Evolutionary conservation across 257 asterid species (phyloP).

Genomic region (Haberlea rhodopensis): DNA sequence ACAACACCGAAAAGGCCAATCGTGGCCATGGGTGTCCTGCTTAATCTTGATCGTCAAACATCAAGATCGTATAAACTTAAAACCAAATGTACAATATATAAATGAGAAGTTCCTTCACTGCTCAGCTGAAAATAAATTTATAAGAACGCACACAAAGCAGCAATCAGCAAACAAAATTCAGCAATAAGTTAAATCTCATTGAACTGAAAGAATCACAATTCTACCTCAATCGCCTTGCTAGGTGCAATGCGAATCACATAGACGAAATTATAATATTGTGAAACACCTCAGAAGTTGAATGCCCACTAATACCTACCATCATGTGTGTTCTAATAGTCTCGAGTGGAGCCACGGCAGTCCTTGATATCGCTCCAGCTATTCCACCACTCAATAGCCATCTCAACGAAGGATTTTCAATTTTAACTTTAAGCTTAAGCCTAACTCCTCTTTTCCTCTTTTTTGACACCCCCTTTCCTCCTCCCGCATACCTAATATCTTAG

Average conservation of each 20-base stretch:
- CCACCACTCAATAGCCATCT: conserved; percentile 55
- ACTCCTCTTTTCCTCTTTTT: conserved; percentile 33
- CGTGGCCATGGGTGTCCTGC: too few species aligned
- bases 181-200: background rate
- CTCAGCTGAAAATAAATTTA: background rate
- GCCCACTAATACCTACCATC: conserved; percentile 53
- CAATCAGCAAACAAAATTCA: background rate
- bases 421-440: conserved; percentile 33
- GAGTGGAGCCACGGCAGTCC: conserved; percentile 48
- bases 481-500: conserved; percentile 29
- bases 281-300: conserved; percentile 41
- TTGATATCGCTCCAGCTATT: conserved; percentile 47
- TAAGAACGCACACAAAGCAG: background rate
- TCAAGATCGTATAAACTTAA: too few species aligned
- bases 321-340: conserved; percentile 54
- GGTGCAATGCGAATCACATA: conserved; percentile 56
- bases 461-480: conserved; percentile 37
- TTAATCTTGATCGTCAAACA: too few species aligned
- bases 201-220: background rate
- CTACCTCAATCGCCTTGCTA: conserved; percentile 56
- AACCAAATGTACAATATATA: background rate
- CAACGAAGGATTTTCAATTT: conserved; percentile 39
- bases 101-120: background rate
- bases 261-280: conserved; percentile 44
- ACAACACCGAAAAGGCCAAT: too few species aligned